phyloP scores from a whole-genome alignment of 345 rosid genomes.

The Conringia planisiliqua region DNA sequence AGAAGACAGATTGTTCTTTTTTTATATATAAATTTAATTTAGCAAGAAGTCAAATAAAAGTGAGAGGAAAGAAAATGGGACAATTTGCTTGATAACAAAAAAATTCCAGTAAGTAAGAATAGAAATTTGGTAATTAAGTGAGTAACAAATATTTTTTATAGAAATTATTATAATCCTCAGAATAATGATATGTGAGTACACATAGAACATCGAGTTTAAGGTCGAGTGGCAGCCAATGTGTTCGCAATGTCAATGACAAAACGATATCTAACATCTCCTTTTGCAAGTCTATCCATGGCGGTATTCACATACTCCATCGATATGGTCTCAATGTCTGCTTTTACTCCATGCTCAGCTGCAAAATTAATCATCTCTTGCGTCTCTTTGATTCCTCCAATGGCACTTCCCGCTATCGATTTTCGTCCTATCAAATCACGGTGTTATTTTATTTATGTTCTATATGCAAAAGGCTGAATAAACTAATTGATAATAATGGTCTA shows the following conservation, averaged over 20 bases:
- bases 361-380: slow-evolving; percentile 57
- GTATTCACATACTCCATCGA: slow-evolving; percentile 46
- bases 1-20: neutral
- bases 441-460: neutral
- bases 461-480: neutral
- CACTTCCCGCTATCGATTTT: slow-evolving; percentile 46
- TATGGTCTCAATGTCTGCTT: slow-evolving; percentile 50
- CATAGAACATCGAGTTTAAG: slow-evolving; percentile 2
- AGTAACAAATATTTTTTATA: too few relatives aligned
- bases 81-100: too few relatives aligned
- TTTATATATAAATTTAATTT: too few relatives aligned
- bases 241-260: slow-evolving; percentile 52
- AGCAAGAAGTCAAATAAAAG: neutral
- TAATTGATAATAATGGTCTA: neutral
- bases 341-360: slow-evolving; percentile 44
- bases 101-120: too few relatives aligned
- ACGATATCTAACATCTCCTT: slow-evolving; percentile 54
- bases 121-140: too few relatives aligned
- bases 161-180: too few relatives aligned
- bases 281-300: slow-evolving; percentile 49
- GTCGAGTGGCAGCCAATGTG: slow-evolving; percentile 24
- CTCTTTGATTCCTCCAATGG: slow-evolving; percentile 55
- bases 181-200: neutral
- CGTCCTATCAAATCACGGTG: slow-evolving; percentile 35
- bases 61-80: too few relatives aligned